phyloP scores from a whole-genome alignment of 441 rosid genomes.

The Dalechampia spathulata region DNA sequence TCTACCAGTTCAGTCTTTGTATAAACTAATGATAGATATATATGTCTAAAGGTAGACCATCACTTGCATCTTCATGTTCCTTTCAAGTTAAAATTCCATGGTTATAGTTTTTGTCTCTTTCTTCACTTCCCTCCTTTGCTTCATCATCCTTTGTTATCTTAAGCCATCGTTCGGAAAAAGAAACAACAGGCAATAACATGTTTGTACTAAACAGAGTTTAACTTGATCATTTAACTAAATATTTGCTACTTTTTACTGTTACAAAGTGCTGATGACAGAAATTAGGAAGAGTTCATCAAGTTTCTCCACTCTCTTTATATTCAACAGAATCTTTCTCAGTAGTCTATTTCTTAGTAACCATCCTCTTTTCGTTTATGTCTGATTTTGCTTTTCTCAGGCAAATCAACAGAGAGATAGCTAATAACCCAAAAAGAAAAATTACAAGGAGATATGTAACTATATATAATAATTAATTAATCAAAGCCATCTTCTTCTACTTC shows the following conservation, averaged over 20 bases:
- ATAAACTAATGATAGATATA: no score
- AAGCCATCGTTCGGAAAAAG: no score
- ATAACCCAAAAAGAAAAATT: no score
- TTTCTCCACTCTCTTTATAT: background rate
- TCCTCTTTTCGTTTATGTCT: background rate
- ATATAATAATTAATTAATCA: no score
- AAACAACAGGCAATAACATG: no score
- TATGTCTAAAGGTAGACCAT: no score
- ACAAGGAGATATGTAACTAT: no score
- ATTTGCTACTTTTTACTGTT: background rate
- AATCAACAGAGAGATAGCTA: background rate
- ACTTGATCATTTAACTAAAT: conserved; percentile 7
- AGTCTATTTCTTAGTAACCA: background rate
- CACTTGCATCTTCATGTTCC: background rate
- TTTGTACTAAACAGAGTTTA: background rate
- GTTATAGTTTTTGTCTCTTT: background rate
- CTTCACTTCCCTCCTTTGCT: background rate
- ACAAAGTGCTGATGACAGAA: background rate
- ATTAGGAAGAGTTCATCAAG: background rate
- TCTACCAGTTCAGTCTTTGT: background rate
- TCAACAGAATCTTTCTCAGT: background rate
- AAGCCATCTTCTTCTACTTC: no score
- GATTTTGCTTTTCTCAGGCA: conserved; percentile 4
- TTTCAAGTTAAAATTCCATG: background rate
- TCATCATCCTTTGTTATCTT: background rate